Conservation (phyloP, 257 asterid species). For the Solanum corneliomulleri region DNA sequence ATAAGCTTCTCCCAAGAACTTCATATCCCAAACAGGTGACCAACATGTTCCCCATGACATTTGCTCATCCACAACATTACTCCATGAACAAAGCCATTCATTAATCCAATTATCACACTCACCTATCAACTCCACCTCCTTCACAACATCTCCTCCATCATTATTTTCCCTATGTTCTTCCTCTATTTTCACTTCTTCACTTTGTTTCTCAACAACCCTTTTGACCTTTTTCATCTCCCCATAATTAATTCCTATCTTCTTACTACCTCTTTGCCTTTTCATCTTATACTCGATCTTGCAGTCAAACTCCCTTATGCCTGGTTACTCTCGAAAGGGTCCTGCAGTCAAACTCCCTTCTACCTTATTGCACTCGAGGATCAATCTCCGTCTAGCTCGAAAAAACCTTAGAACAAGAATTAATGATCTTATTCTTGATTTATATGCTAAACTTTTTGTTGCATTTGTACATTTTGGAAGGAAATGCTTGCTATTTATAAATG, state of each 20-base stretch:
- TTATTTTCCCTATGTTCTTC: neutral
- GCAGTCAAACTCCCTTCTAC: neutral
- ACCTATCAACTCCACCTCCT: neutral
- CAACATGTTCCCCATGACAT: conserved; percentile 49
- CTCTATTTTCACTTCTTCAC: neutral
- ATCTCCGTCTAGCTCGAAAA: neutral
- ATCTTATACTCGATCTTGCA: neutral
- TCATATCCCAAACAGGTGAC: conserved; percentile 52
- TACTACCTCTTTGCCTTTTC: conserved; percentile 20
- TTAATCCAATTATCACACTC: conserved; percentile 3
- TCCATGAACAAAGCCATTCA: conserved; percentile 20
- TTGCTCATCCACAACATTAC: conserved; percentile 29
- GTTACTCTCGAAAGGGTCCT: neutral
- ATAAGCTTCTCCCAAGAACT: conserved; percentile 18
- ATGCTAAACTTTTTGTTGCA: neutral
- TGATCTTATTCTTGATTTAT: neutral
- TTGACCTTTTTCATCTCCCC: neutral
- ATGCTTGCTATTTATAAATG: neutral
- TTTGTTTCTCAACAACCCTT: neutral
- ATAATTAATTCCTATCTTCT: neutral
- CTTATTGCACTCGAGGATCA: neutral
- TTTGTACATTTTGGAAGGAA: neutral
- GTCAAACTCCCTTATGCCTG: neutral
- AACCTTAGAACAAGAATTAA: neutral
- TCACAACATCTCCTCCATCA: neutral